Conservation (phyloP, 331 rosid genomes). For the Rosa hybrid region DNA sequence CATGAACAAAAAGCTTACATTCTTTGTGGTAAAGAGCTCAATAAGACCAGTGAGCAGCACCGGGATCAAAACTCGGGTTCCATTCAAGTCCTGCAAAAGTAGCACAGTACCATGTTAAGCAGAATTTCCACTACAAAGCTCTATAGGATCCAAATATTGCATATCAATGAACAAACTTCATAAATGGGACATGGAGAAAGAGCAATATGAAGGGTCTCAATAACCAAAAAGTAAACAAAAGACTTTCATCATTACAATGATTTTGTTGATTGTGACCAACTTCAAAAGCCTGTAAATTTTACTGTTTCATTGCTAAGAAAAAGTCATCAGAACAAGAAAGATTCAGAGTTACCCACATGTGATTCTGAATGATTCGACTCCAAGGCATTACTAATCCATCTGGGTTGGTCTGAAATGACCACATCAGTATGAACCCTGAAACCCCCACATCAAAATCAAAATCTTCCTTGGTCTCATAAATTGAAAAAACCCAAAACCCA, state of each 20-base stretch:
- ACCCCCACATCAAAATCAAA: slow-evolving; percentile 8
- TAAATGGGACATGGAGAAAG: background rate
- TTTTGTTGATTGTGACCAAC: slow-evolving; percentile 2
- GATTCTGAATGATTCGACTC: slow-evolving; percentile 36
- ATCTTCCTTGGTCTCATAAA: background rate
- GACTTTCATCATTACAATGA: background rate
- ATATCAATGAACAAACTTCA: background rate
- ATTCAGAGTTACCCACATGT: slow-evolving; percentile 21
- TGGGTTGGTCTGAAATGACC: slow-evolving; percentile 75
- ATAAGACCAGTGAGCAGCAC: slow-evolving; percentile 62
- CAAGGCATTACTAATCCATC: slow-evolving; percentile 48
- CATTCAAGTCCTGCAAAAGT: slow-evolving; percentile 52
- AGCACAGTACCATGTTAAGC: background rate
- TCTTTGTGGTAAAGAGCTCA: slow-evolving; percentile 65
- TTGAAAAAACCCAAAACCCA: background rate
- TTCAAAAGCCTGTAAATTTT: background rate
- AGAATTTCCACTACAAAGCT: background rate
- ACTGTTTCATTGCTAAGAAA: background rate
- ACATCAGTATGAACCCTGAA: slow-evolving; percentile 77
- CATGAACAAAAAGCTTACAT: slow-evolving; percentile 36
- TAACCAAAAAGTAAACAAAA: background rate
- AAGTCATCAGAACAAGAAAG: background rate
- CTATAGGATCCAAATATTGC: background rate
- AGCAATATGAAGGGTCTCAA: background rate
- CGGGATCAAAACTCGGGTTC: slow-evolving; percentile 75